A percentile compares a stretch with the other conserved stretches of the same genome.
These are phyloP conservation scores for Metschnikowia rubicola DNA, from an alignment of 805 yeast species.

Conservation along the genomic window DNA sequence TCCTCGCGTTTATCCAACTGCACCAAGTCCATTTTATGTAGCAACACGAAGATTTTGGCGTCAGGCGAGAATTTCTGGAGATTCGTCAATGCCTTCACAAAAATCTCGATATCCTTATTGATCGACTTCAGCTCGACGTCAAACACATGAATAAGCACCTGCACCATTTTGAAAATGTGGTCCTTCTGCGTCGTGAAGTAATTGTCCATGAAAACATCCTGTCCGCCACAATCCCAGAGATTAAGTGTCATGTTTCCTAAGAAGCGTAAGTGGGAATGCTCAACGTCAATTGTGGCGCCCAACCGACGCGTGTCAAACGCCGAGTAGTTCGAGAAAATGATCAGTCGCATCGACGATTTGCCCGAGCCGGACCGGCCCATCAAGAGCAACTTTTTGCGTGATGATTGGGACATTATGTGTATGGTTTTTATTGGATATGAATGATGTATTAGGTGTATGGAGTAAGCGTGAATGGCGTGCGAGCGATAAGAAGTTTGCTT, in stretches of 20 bases:
- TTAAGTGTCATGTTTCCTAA: conserved; percentile 93
- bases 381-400: conserved; percentile 39
- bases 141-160: conserved; percentile 91
- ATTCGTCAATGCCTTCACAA: conserved; percentile 76
- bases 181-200: conserved; percentile 85
- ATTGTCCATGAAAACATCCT: conserved; percentile 93
- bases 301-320: conserved; percentile 94
- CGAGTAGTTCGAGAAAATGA: conserved; percentile 91
- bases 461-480: background rate
- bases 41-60: conserved; percentile 84
- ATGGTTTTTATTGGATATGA: background rate
- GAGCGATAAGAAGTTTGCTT: background rate
- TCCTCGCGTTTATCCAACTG: conserved; percentile 83
- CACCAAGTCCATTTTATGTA: conserved; percentile 96
- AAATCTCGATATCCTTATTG: conserved; percentile 89
- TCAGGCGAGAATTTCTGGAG: conserved; percentile 81
- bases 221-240: conserved; percentile 98
- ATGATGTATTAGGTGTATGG: background rate
- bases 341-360: conserved; percentile 94
- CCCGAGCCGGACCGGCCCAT: conserved; percentile 97
- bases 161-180: conserved; percentile 92
- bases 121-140: conserved; percentile 93
- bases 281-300: conserved; percentile 98
- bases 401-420: conserved; percentile 15
- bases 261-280: conserved; percentile 91